Evolutionary conservation across 345 rosid genomes (phyloP).

Genomic region (Eucalyptus guilfoylei): DNA sequence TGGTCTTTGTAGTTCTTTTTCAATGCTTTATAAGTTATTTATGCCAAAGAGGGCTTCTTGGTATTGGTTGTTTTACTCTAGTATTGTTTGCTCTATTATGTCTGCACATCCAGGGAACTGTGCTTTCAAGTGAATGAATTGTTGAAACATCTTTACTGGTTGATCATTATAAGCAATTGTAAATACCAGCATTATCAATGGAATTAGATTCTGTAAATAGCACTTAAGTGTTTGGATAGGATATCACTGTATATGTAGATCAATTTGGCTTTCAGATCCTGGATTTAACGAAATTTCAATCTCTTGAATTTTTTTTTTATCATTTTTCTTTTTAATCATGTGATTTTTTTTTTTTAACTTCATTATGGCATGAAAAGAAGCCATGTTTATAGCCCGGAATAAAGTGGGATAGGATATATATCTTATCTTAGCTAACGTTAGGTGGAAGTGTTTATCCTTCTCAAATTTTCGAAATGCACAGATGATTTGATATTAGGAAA

Average conservation of each 20-base stretch:
- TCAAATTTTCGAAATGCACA: neutral
- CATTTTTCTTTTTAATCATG: neutral
- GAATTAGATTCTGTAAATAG: neutral
- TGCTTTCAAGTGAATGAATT: neutral
- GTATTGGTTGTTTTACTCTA: neutral
- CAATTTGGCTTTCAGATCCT: neutral
- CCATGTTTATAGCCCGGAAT: neutral
- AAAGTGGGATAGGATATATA: neutral
- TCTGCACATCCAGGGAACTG: neutral
- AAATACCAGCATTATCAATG: neutral
- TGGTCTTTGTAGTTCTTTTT: neutral
- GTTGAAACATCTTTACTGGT: neutral
- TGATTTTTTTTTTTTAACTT: neutral
- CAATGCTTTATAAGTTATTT: neutral
- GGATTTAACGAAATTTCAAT: neutral
- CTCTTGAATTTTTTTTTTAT: neutral
- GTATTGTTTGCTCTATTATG: neutral
- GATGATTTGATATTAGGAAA: neutral
- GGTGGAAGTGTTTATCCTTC: neutral
- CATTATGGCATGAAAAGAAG: neutral
- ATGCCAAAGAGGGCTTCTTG: neutral
- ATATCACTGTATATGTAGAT: neutral
- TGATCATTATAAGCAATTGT: neutral
- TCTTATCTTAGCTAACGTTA: neutral
- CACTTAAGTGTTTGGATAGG: neutral